These are phyloP conservation scores for Candida anglica DNA, from an alignment of 805 yeast genomes.

Conservation along the genomic window DNA sequence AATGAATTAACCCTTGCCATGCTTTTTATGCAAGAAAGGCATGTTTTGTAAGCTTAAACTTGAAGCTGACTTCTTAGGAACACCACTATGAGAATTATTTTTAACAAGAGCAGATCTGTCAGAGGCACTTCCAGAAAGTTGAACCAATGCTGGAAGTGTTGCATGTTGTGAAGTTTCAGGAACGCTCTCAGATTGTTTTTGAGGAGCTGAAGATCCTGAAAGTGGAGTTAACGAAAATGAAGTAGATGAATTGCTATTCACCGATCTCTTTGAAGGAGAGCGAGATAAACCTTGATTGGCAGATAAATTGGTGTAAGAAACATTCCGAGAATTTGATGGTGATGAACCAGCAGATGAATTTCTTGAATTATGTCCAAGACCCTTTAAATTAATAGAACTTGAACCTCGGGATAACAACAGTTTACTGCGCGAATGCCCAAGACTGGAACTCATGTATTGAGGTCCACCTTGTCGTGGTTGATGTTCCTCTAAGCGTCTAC, in stretches of 20 bases:
- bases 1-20: conserved; percentile 4
- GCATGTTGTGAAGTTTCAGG: no score
- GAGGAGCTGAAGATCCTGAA: not conserved
- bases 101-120: conserved; percentile 22
- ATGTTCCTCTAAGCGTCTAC: conserved; percentile 23
- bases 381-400: conserved; percentile 19
- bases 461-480: conserved; percentile 1
- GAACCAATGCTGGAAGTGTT: conserved; percentile 1
- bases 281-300: conserved; percentile 7
- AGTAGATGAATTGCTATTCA: no score
- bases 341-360: conserved; percentile 31
- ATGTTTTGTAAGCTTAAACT: conserved; percentile 24
- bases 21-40: conserved; percentile 29
- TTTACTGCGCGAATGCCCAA: conserved; percentile 9
- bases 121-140: conserved; percentile 27
- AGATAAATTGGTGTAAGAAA: conserved; percentile 29
- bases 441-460: conserved; percentile 6
- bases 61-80: conserved; percentile 15
- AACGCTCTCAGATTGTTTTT: conserved; percentile 1
- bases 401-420: conserved; percentile 22
- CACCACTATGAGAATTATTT: not conserved
- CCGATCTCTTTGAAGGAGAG: conserved; percentile 8
- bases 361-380: conserved; percentile 11
- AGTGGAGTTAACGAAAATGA: not conserved
- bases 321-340: conserved; percentile 36